These are phyloP conservation scores for Lotmaria passim DNA, from an alignment of 208 protist species.

Conservation along the genomic window DNA sequence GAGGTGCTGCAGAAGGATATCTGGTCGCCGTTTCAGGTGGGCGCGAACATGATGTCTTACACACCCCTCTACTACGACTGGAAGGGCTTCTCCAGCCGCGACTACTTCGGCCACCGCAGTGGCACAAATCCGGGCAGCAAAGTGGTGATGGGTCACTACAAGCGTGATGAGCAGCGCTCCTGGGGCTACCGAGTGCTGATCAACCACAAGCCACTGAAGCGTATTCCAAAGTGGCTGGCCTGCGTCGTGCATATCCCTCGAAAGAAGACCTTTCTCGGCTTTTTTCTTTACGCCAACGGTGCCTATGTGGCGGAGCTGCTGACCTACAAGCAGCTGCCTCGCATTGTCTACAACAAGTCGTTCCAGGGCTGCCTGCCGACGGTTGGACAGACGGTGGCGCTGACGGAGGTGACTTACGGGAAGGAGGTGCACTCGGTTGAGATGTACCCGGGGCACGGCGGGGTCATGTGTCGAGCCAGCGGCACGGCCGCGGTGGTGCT, in stretches of 20 bases:
- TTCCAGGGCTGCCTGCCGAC: constrained; percentile 89
- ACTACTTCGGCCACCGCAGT: constrained; percentile 91
- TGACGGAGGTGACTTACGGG: constrained; percentile 90
- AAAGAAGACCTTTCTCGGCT: constrained; percentile 85
- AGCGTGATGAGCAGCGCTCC: constrained; percentile 75
- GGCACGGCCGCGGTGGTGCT: constrained; percentile 88
- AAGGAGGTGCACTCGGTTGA: constrained; percentile 92
- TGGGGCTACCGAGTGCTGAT: constrained; percentile 83
- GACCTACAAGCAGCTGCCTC: constrained; percentile 93
- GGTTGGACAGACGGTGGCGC: constrained; percentile 87
- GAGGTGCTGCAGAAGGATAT: constrained; percentile 88
- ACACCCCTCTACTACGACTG: constrained; percentile 93
- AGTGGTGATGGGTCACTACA: constrained; percentile 85
- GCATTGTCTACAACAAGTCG: constrained; percentile 88
- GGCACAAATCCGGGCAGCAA: constrained; percentile 90
- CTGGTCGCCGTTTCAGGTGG: constrained; percentile 93
- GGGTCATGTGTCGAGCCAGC: constrained; percentile 81
- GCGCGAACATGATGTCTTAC: constrained; percentile 84
- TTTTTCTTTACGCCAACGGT: constrained; percentile 93
- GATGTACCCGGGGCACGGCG: constrained; percentile 92
- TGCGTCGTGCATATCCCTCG: constrained; percentile 84
- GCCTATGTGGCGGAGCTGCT: constrained; percentile 92
- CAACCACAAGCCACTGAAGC: constrained; percentile 92
- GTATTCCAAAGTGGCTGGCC: constrained; percentile 91
- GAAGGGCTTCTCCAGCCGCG: constrained; percentile 83